Conservation (phyloP, 345 rosid genomes). For the Boechera stricta region DNA sequence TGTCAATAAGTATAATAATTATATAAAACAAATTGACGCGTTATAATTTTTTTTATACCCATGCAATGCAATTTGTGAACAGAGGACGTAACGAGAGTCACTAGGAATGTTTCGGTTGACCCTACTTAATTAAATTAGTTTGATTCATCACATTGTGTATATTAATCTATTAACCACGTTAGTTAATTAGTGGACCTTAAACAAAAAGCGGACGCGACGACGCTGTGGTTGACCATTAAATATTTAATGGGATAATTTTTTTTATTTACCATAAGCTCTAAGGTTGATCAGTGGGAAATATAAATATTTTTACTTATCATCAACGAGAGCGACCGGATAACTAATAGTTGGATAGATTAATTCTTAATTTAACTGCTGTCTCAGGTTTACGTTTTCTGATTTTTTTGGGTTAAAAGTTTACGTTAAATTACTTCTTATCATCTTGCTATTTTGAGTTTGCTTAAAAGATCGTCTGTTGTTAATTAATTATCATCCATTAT, state of each 20-base stretch:
- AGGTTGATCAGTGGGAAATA: conserved; percentile 28
- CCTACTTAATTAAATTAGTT: conserved; percentile 24
- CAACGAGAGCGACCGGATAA: conserved; percentile 34
- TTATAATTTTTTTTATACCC: background rate
- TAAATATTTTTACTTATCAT: conserved; percentile 31
- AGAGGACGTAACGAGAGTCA: conserved; percentile 27
- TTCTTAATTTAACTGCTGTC: conserved; percentile 27
- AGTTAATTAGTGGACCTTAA: background rate
- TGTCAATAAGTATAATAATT: background rate
- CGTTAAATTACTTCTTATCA: background rate
- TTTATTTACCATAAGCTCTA: background rate
- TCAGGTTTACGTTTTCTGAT: background rate
- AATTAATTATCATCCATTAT: background rate
- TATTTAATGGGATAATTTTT: conserved; percentile 9
- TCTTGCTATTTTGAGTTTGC: conserved; percentile 9
- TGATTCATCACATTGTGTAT: conserved; percentile 32
- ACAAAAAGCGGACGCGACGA: conserved; percentile 18
- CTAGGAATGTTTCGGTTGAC: conserved; percentile 30
- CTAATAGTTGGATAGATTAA: conserved; percentile 22
- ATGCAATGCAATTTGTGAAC: conserved; percentile 42
- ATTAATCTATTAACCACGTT: conserved; percentile 16
- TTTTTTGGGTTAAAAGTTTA: too few relatives aligned
- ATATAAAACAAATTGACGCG: conserved; percentile 12
- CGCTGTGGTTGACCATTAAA: conserved; percentile 29
- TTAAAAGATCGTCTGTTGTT: background rate